Base-by-base conservation (phyloP, 1,139 yeast species). In the Petasospora fabianii region DNA sequence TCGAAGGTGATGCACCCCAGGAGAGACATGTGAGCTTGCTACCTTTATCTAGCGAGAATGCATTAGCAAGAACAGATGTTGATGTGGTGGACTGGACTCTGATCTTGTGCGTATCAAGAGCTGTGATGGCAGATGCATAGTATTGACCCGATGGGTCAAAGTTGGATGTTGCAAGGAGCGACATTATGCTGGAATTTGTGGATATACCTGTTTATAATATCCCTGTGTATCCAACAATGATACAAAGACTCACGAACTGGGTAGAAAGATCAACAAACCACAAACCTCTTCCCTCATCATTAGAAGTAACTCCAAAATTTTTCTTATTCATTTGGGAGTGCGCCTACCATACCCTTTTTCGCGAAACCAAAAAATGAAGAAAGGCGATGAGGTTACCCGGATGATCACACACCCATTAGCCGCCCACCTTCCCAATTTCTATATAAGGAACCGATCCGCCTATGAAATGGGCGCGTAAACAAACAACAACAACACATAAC, bases 41-140 rank as follows among this genome's bases (percentile, higher is more conserved):
- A 21, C 76, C 73, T 50, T 77, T 77, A 32, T 77, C 86, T 36
- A 86, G 66, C 19, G 68, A 60, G 38, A 66, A 63, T 12, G 67
- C 66, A 27, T 58, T 58, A 14, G 70, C 70, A 36, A 75, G 66
- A 8, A 69, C 58, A 8, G 71, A 61, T 17, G 68, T 53, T 12
- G 70, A 51, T 35, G 64, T 68, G 7, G 76, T 62, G 7, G 84
- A 71, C 51, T 75, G 81, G 4, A 85, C 84, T 48, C 81, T 73
- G 34, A 88, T 65, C 51, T 80, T 79, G 55, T 85, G 92, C 9
- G 80, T 69, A 57, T 87, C 95, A 46, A 88, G 69, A 4, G 88
- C 82, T 30, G 80, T 75, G 19, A 77, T 65, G 1, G 79, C 88
- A 35, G 79, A 74, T 15, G 95, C 94, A 51, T 80, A 71, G 53